A percentile compares a stretch with the other conserved stretches of the same genome.
These are phyloP conservation scores for Fonsecaea multimorphosa DNA, from an alignment of 2,329 filamentous ascomycete genomes.

Conservation along the genomic window DNA sequence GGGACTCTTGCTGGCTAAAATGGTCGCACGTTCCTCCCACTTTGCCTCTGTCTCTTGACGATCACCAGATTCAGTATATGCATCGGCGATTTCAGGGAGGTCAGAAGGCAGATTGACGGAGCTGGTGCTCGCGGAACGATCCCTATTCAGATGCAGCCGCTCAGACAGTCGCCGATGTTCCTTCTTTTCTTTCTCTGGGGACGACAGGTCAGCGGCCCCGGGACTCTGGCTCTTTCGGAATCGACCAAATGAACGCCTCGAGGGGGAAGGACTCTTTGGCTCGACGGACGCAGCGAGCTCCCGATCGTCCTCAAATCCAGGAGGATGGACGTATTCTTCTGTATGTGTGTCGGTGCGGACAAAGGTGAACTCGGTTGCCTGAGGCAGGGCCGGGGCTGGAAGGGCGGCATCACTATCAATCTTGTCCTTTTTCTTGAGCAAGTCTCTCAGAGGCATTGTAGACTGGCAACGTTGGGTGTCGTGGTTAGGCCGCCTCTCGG, in stretches of 20 bases:
- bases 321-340: slow-evolving; percentile 78
- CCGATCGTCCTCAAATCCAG: slow-evolving; percentile 55
- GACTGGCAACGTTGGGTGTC: not conserved
- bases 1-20: slow-evolving; percentile 64
- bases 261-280: slow-evolving; percentile 24
- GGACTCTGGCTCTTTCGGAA: slow-evolving; percentile 44
- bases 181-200: slow-evolving; percentile 44
- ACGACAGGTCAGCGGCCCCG: slow-evolving; percentile 46
- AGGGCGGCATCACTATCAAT: slow-evolving; percentile 48
- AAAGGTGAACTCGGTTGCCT: slow-evolving; percentile 75
- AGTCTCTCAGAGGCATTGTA: slow-evolving; percentile 63
- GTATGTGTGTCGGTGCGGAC: slow-evolving; percentile 81
- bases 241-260: slow-evolving; percentile 41
- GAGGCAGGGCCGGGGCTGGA: slow-evolving; percentile 41
- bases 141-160: slow-evolving; percentile 68
- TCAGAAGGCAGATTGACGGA: slow-evolving; percentile 79
- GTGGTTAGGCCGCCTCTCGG: not conserved
- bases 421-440: slow-evolving; percentile 69
- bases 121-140: slow-evolving; percentile 57
- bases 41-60: slow-evolving; percentile 68
- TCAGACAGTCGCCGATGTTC: slow-evolving; percentile 62
- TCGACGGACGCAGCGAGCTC: not conserved
- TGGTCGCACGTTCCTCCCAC: slow-evolving; percentile 95
- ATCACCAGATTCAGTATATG: slow-evolving; percentile 55
- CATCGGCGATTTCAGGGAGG: slow-evolving; percentile 72